Base-by-base conservation (phyloP, 2,329 filamentous ascomycete species). In the Fusarium sp. region DNA sequence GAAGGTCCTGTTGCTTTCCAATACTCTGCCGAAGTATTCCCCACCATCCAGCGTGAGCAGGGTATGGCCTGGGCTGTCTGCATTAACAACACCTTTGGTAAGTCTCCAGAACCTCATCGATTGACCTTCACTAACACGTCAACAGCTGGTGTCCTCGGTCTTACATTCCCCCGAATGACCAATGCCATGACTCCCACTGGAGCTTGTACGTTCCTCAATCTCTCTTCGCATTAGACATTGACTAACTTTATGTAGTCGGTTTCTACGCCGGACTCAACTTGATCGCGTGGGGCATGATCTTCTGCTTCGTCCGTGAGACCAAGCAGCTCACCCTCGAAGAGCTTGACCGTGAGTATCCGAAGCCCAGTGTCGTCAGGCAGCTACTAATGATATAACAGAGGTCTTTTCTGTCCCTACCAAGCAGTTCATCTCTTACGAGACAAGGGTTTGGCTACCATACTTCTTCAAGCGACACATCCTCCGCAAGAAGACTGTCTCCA, bases 241-340 rank as follows among this genome's bases (percentile, higher is more conserved):
- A 32, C 72, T 79, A 50, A 78, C 39, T 1, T 4, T 0, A 2
- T 83, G 2, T 12, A 10, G 79, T 77, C 63, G 83, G 82, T 0
- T 83, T 86, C 72, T 88, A 88, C 51, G 85, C 85, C 0, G 85
- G 81, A 5, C 83, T 87, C 39, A 87, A 87, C 70, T 47, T 85
- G 1, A 76, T 86, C 0, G 86, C 85, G 0, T 83, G 86, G 76
- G 63, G 82, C 45, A 81, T 87, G 71, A 87, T 87, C 70, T 87
- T 87, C 69, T 81, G 86, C 35, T 82, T 87, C 56, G 83, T 88
- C 0, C 86, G 85, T 1, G 86, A 87, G 78, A 87, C 86, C 5
- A 87, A 87, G 79, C 84, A 86, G 42, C 83, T 84, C 61, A 87
- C 85, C 0, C 81, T 88, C 1, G 86, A 87, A 68, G 86, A 87